Evolutionary conservation across 2,329 filamentous ascomycete species (phyloP), one percentile per base, ranked within the genome.

Genomic region (Hysterium pulicare): DNA sequence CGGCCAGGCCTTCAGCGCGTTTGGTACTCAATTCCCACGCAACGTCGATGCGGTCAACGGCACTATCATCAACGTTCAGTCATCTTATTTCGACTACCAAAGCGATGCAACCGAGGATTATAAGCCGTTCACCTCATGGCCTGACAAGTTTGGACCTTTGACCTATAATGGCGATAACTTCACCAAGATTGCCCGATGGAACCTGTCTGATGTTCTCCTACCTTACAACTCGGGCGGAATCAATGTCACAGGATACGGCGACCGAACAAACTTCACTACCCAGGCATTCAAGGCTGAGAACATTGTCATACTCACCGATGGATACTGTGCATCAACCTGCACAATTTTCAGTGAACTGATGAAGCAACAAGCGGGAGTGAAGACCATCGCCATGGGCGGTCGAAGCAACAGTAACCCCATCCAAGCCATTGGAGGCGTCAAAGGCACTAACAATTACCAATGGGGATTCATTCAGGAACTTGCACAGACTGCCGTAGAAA

Each of bases 311-410:
- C 59, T 82, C n/a, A 74, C 76, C 39, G 79, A 82, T 52, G 79
- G 78, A 24, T 72, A 75, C 51, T 83, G 79, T 57, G 74, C 74
- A 17, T 81, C 77, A 1, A 77, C 78, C 2, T 83, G 79, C 62
- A 73, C 76, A 3, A 66, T 80, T 3, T 79, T 80, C 47, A 70
- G 71, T 9, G 75, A 82, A 49, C 71, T 81, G 51, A 65, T 82
- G 51, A 71, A 71, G 19, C 60, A 71, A 20, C 70, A 78, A 45
- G 76, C 68, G 17, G 72, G 73, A 24, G 74, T 81, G n/a, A 73
- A 74, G 61, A 75, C 71, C 4, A 70, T 74, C 40, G 75, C 73
- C 5, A 65, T 79, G 44, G 78, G 78, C 20, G 78, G 78, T 17
- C 66, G 67, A 33, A 61, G 58, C 24, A 68, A 68, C 36, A 53